Base-by-base conservation (phyloP, 2,329 filamentous ascomycete species). In the Emmonsia crescens region DNA sequence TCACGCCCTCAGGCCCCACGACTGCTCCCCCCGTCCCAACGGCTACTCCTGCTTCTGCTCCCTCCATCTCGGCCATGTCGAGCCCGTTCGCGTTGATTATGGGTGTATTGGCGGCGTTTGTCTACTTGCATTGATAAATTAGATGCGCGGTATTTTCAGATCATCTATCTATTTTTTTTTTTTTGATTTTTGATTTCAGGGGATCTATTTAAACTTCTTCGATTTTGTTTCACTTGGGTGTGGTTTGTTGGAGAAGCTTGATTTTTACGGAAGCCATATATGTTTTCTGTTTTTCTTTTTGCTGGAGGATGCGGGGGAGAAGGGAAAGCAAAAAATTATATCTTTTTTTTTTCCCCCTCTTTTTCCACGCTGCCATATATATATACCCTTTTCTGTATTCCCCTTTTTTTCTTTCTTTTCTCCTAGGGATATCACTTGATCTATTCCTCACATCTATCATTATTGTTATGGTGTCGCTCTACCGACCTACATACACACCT, bases 41-140 rank as follows among this genome's bases (percentile, higher is more conserved):
- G 1, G 65, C 55, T 64, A 57, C 61, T 33, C 66, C 64, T 31
- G 59, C 62, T 46, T 69, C 66, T 21, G 64, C 61, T 49, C 70
- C 70, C 21, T 69, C 66, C 29, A 64, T 68, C 16, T 4, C n/a
- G 12, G 48, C 24, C 5, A 62, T 72, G 8, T 67, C 68, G 4
- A 72, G 68, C 64, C 70, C 74, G 6, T 64, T 70, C 27, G 70
- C 70, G 6, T 62, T 75, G 19, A 63, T 70, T 10, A 61, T 74
- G 51, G 69, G 71, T n/a, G 70, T 70, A 1, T 64, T 72, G n/a
- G 73, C 68, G 31, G 68, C 73, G 6, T 64, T 75, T 49, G 66
- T 70, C 52, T 72, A 72, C 61, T 63, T 75, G 6, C 68, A 71
- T 65, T 69, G n/a, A n/a, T n/a, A 33, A 27, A 33, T 29, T 40